Percentiles rank a stretch among this genome's conserved stretches.
Evolutionary conservation across 129 eudicot genomes (phyloP).

Genomic region (Flaveria robusta): DNA sequence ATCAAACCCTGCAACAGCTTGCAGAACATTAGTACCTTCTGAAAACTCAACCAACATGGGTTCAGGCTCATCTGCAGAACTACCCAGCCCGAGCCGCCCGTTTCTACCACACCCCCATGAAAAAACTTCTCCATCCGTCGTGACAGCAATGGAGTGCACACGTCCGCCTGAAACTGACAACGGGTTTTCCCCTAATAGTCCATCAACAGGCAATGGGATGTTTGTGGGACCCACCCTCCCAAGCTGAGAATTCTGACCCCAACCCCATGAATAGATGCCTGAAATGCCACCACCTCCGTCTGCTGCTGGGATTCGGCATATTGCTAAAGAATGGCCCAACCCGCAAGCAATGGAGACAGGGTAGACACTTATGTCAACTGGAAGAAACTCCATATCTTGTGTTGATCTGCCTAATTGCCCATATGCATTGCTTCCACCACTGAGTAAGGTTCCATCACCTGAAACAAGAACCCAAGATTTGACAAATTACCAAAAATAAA

Average conservation of each 20-base stretch:
- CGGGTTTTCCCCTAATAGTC: slow-evolving; percentile 55
- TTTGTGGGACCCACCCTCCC: slow-evolving; percentile 75
- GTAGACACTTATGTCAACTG: slow-evolving; percentile 48
- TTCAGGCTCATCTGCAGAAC: slow-evolving; percentile 82
- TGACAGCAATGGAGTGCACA: slow-evolving; percentile 76
- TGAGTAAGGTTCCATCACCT: slow-evolving; percentile 83
- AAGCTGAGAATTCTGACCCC: slow-evolving; percentile 82
- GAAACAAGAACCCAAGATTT: slow-evolving; percentile 21
- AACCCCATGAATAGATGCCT: slow-evolving; percentile 81
- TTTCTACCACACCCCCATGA: slow-evolving; percentile 94
- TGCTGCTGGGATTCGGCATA: slow-evolving; percentile 47
- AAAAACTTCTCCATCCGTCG: slow-evolving; percentile 56
- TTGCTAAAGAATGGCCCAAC: slow-evolving; percentile 83
- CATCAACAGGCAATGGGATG: slow-evolving; percentile 56
- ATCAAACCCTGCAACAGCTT: slow-evolving; percentile 93
- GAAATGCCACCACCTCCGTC: slow-evolving; percentile 30
- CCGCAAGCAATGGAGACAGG: slow-evolving; percentile 73
- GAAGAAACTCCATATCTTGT: slow-evolving; percentile 60
- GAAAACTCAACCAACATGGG: slow-evolving; percentile 60
- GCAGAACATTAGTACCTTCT: slow-evolving; percentile 64
- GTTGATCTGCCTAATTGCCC: slow-evolving; percentile 78
- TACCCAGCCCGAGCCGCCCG: slow-evolving; percentile 89
- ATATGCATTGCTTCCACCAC: slow-evolving; percentile 87
- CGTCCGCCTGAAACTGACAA: slow-evolving; percentile 70
- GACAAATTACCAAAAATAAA: neutral